Evolutionary conservation across 352 stramenopile genomes (phyloP).

Genomic region (Vaucheria bursata): DNA sequence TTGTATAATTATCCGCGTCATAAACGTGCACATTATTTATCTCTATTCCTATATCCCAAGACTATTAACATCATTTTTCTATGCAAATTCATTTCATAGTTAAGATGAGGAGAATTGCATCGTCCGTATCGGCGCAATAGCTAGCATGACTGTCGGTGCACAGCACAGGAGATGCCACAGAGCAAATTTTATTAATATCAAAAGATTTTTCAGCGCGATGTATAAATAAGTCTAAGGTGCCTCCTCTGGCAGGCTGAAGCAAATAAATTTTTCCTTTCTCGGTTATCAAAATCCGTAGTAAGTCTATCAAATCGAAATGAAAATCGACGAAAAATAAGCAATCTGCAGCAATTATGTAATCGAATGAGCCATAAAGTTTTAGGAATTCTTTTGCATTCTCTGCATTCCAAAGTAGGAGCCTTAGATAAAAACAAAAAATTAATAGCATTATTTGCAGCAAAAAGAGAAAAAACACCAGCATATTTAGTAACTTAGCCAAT

Average conservation of each 20-base stretch:
- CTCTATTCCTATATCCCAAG: no score
- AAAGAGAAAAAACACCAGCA: not conserved
- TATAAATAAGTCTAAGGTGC: constrained; percentile 33
- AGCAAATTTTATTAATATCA: not conserved
- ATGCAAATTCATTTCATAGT: no score
- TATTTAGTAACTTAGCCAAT: not conserved
- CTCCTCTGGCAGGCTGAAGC: constrained; percentile 38
- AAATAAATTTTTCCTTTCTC: constrained; percentile 26
- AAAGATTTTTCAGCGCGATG: not conserved
- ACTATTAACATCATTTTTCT: no score
- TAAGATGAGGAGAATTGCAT: no score
- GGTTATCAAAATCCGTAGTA: constrained; percentile 17
- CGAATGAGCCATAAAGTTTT: constrained; percentile 13
- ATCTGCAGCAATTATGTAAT: constrained; percentile 34
- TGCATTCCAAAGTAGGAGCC: not conserved
- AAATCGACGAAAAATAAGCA: constrained; percentile 49
- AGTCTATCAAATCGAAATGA: constrained; percentile 22
- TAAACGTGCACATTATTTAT: no score
- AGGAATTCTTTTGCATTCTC: not conserved
- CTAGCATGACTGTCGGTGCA: no score
- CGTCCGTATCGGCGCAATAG: no score
- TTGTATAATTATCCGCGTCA: no score
- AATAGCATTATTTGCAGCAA: not conserved
- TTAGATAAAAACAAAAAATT: not conserved
- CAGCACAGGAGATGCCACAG: no score